These are phyloP conservation scores for Kwoniella newhampshirensis DNA, from an alignment of 768 basidiomycete species.

Conservation along the genomic window DNA sequence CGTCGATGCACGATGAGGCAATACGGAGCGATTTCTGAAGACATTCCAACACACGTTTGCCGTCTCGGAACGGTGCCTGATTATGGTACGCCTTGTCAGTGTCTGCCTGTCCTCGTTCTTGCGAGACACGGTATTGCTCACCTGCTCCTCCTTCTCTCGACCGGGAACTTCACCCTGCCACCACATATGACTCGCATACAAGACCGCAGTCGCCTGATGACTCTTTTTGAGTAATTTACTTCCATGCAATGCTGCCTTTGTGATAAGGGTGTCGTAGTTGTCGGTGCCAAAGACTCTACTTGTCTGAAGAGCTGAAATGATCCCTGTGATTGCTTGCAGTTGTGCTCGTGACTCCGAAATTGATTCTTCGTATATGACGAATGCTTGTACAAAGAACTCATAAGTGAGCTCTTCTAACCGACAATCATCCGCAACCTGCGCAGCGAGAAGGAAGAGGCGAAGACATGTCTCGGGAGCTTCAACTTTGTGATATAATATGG, in stretches of 20 bases:
- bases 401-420: constrained; percentile 95
- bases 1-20: constrained; percentile 93
- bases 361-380: constrained; percentile 95
- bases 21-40: constrained; percentile 94
- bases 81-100: not conserved
- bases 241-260: constrained; percentile 96
- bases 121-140: constrained; percentile 31
- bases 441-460: constrained; percentile 89
- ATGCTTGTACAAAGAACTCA: constrained; percentile 96
- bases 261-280: constrained; percentile 95
- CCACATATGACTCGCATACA: constrained; percentile 95
- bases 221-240: constrained; percentile 97
- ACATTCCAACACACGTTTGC: constrained; percentile 95
- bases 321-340: constrained; percentile 91
- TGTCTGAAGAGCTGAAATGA: constrained; percentile 85
- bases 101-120: not conserved
- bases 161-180: constrained; percentile 75
- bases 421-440: constrained; percentile 91
- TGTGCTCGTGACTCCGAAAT: constrained; percentile 95
- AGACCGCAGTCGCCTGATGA: constrained; percentile 92
- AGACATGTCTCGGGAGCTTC: constrained; percentile 86
- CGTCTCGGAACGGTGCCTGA: constrained; percentile 64
- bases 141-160: constrained; percentile 59
- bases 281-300: constrained; percentile 89
- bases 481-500: constrained; percentile 87